Percentiles rank a stretch among this genome's conserved stretches.
These are phyloP conservation scores for Penicillium italicum DNA, from an alignment of 2,329 filamentous ascomycete genomes.

Conservation along the genomic window DNA sequence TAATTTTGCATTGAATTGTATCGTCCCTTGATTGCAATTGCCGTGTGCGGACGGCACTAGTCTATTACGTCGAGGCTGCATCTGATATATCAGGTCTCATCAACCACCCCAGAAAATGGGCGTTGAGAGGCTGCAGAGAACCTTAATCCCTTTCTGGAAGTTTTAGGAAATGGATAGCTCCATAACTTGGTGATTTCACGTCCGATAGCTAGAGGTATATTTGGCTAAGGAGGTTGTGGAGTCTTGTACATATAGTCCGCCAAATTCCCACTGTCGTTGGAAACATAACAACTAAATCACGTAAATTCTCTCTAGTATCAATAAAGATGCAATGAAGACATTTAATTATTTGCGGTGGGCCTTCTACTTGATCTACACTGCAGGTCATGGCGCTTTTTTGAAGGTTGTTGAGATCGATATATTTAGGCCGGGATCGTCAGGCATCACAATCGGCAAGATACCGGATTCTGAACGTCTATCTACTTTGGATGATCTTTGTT, in stretches of 20 bases:
- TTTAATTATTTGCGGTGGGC: not conserved
- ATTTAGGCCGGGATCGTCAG: not conserved
- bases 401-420: not conserved
- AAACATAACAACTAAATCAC: not conserved
- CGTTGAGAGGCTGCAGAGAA: not conserved
- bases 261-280: not conserved
- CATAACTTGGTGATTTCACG: not conserved
- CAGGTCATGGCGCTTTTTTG: not conserved
- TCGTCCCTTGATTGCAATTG: constrained; percentile 7
- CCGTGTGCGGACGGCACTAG: not conserved
- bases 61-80: not conserved
- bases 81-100: constrained; percentile 4
- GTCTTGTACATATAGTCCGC: not conserved
- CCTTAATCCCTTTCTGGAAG: not conserved
- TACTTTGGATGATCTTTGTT: not conserved
- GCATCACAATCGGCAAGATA: not conserved
- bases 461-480: not conserved
- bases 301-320: not conserved
- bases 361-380: not conserved
- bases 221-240: not conserved
- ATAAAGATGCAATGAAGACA: not conserved
- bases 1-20: not conserved
- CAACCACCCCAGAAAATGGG: not conserved
- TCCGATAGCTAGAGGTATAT: not conserved
- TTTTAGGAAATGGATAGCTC: not conserved